A percentile compares a stretch with the other conserved stretches of the same genome.
Evolutionary conservation across 164 flowering plant species (phyloP).

Genomic region (Vitis labrusca): DNA sequence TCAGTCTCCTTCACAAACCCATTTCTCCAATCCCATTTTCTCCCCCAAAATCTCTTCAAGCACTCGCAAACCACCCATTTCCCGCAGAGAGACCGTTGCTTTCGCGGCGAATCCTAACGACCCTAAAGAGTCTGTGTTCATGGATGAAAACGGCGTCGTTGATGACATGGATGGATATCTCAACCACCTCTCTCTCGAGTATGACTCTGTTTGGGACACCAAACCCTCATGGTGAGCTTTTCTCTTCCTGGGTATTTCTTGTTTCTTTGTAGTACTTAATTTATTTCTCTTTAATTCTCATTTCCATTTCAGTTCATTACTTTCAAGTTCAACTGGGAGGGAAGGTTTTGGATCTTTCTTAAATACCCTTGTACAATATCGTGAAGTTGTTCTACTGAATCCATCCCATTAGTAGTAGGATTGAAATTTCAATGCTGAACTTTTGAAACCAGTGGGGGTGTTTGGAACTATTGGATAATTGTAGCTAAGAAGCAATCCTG

Average conservation of each 20-base stretch:
- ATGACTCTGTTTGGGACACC: constrained; percentile 99
- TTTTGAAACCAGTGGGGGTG: no score
- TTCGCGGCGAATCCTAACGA: constrained; percentile 23
- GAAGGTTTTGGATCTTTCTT: no score
- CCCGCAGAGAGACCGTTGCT: constrained; percentile 11
- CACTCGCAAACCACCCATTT: constrained; percentile 3
- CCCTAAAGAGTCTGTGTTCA: constrained; percentile 36
- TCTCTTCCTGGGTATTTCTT: constrained; percentile 8
- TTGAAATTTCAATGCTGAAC: no score
- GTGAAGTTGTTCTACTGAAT: no score
- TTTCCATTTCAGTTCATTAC: neutral
- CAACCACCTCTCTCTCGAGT: constrained; percentile 84
- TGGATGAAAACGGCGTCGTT: constrained; percentile 67
- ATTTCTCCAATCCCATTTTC: constrained; percentile 21
- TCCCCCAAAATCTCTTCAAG: constrained; percentile 10
- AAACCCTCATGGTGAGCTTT: constrained; percentile 79
- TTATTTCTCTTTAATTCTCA: neutral
- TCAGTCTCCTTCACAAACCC: constrained; percentile 20
- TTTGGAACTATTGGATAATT: no score
- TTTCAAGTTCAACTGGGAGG: neutral
- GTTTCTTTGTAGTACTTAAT: neutral
- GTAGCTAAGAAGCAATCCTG: no score
- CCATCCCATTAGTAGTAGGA: no score
- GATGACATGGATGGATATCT: constrained; percentile 91
- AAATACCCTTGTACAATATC: no score